These are phyloP conservation scores for Xylaria sp. DNA, from an alignment of 2,329 filamentous ascomycete genomes.

Conservation along the genomic window DNA sequence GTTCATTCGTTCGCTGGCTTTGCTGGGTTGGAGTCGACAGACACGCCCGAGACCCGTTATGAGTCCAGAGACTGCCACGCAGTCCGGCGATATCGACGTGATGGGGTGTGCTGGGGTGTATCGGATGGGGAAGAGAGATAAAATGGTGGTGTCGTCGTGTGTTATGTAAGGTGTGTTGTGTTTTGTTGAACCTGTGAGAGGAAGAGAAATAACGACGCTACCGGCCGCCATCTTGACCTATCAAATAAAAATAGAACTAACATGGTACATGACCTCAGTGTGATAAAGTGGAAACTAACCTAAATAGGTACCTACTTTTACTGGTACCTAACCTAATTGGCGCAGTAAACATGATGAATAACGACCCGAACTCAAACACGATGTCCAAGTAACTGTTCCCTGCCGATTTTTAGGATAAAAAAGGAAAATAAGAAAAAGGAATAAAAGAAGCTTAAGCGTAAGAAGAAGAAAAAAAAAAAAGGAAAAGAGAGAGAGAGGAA, in stretches of 20 bases:
- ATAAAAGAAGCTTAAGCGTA: too few species aligned
- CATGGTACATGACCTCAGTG: too few species aligned
- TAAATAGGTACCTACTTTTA: neutral
- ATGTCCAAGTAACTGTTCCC: too few species aligned
- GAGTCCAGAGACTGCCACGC: conserved; percentile 10
- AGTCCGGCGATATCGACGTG: neutral
- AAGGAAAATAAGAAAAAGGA: too few species aligned
- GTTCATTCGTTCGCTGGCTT: neutral
- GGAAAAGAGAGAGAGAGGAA: too few species aligned
- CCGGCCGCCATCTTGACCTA: neutral
- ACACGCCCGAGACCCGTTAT: neutral
- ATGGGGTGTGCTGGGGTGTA: conserved; percentile 5
- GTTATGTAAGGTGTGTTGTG: neutral
- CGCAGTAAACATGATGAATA: too few species aligned
- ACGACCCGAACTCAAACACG: too few species aligned
- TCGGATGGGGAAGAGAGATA: neutral
- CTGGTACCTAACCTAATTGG: too few species aligned
- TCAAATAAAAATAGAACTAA: conserved; percentile 14
- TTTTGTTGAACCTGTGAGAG: neutral
- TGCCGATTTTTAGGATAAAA: too few species aligned
- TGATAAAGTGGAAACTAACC: neutral
- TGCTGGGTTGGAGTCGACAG: neutral
- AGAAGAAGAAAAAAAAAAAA: too few species aligned
- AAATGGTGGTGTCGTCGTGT: too few species aligned
- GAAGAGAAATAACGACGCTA: neutral